Evolutionary conservation across 1,284 basidiomycete species (phyloP), one percentile per base, ranked within the genome.

Genomic region (Heterobasidion annosum): DNA sequence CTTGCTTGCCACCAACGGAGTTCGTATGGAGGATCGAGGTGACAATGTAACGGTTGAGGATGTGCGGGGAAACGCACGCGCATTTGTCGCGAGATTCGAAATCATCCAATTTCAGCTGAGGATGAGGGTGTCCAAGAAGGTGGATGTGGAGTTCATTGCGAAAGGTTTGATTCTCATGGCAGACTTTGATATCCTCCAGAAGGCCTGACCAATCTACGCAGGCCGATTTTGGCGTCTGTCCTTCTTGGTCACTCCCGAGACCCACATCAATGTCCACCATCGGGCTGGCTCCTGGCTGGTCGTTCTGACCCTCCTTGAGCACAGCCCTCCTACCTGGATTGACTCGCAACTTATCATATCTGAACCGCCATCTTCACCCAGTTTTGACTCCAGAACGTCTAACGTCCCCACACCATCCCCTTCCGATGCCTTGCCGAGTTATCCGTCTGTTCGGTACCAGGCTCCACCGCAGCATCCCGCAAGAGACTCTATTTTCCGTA

Each of bases 41-140:
- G 85, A 88, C 59, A 73, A 75, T 13, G 67, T 87, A 10, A 67
- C 65, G 3, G 75, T 85, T 15, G 70, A 73, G 37, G 76, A 81
- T 53, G 58, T 77, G 4, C 65, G 68, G 0, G 73, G 72, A 0
- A 63, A 67, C 46, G 75, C 76, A 34, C 77, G 76, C 0, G 70
- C 76, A 3, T 88, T 89, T 59, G 73, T 72, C 0, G 79, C 73
- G 1, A 64, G 71, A 18, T 73, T 86, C 54, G 71, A 71, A 18
- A 71, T 88, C n/a, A 70, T 73, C 5, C 70, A 78, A 50, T 88
- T 87, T 66, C 83, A 85, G 63, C 82, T 79, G 62, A 73, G 87
- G 7, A 84, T 89, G 84, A 70, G 78, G n/a, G 75, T 87, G 13
- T 74, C 78, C 18, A 75, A 76, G 51, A 58, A 69, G 12, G 74